These are phyloP conservation scores for Candida ponderosae DNA, from an alignment of 805 yeast genomes.

Conservation along the genomic window DNA sequence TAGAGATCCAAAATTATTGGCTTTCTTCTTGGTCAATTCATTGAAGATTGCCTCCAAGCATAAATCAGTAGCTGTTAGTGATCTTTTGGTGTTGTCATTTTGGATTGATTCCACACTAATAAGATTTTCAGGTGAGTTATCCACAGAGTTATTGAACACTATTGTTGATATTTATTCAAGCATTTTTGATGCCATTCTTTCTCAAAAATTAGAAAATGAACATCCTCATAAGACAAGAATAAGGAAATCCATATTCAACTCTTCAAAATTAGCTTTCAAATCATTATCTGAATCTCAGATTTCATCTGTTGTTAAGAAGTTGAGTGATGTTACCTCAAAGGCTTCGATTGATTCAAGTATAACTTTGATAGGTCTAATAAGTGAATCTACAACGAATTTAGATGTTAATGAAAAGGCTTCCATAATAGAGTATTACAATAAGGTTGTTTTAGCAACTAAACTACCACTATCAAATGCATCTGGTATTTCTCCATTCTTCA, in stretches of 20 bases:
- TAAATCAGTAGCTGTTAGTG: slow-evolving; percentile 43
- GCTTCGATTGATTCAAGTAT: slow-evolving; percentile 26
- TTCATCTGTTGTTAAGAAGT: slow-evolving; percentile 6
- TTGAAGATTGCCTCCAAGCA: slow-evolving; percentile 21
- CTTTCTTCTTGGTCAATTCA: slow-evolving; percentile 14
- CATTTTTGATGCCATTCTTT: slow-evolving; percentile 14
- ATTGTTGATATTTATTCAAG: slow-evolving; percentile 28
- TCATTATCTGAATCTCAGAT: slow-evolving; percentile 14
- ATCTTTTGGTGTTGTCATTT: slow-evolving; percentile 45
- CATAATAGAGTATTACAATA: slow-evolving; percentile 22
- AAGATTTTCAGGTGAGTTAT: slow-evolving; percentile 12
- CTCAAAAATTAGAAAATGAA: slow-evolving; percentile 16
- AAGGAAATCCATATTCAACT: slow-evolving; percentile 25
- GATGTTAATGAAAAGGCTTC: slow-evolving; percentile 16
- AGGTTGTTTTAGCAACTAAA: slow-evolving; percentile 39
- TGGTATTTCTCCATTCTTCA: slow-evolving; percentile 37
- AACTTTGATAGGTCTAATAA: slow-evolving; percentile 28
- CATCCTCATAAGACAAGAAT: slow-evolving; percentile 33
- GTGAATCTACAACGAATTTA: slow-evolving; percentile 19
- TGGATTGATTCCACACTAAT: slow-evolving; percentile 42
- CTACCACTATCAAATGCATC: slow-evolving; percentile 27
- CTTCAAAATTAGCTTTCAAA: slow-evolving; percentile 17
- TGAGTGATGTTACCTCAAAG: slow-evolving; percentile 13
- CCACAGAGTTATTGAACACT: slow-evolving; percentile 19
- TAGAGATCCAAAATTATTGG: slow-evolving; percentile 2